phyloP scores from a whole-genome alignment of 768 basidiomycete genomes.

The Clavulina sp. region DNA sequence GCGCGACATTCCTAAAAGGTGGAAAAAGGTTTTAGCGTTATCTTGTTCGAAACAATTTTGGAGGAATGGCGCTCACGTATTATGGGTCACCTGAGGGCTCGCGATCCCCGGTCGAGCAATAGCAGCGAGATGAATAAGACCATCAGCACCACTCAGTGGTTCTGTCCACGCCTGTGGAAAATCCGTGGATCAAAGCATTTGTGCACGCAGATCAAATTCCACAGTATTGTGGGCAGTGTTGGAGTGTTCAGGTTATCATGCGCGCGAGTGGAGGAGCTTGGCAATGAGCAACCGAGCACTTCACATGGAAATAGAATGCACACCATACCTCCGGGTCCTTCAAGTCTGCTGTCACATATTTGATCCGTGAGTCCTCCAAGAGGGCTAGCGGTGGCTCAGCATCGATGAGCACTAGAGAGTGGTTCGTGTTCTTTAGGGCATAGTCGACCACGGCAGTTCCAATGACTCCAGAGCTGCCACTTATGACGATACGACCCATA shows the following conservation, averaged over 20 bases:
- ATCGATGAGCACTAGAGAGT: slow-evolving; percentile 9
- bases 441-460: slow-evolving; percentile 4
- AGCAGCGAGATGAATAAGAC: slow-evolving; percentile 10
- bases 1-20: slow-evolving; percentile 8
- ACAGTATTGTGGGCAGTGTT: too few species aligned
- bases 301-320: too few species aligned
- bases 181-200: too few species aligned
- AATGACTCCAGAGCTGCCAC: slow-evolving; percentile 9
- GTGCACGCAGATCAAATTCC: too few species aligned
- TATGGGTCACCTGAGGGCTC: slow-evolving; percentile 6
- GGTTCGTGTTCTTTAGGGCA: slow-evolving; percentile 6
- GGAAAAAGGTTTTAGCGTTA: too few species aligned
- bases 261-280: too few species aligned
- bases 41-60: too few species aligned
- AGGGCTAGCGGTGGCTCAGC: slow-evolving; percentile 3
- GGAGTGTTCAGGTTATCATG: too few species aligned
- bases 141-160: slow-evolving; percentile 10
- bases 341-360: slow-evolving; percentile 11
- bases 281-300: too few species aligned
- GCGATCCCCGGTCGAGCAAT: slow-evolving; percentile 4
- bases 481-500: slow-evolving; percentile 10
- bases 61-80: too few species aligned
- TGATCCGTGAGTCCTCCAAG: slow-evolving; percentile 8
- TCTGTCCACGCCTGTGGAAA: slow-evolving; percentile 6
- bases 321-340: too few species aligned